Evolutionary conservation across 768 basidiomycete species (phyloP), one percentile per base, ranked within the genome.

Genomic region (Phanerochaete carnosa): DNA sequence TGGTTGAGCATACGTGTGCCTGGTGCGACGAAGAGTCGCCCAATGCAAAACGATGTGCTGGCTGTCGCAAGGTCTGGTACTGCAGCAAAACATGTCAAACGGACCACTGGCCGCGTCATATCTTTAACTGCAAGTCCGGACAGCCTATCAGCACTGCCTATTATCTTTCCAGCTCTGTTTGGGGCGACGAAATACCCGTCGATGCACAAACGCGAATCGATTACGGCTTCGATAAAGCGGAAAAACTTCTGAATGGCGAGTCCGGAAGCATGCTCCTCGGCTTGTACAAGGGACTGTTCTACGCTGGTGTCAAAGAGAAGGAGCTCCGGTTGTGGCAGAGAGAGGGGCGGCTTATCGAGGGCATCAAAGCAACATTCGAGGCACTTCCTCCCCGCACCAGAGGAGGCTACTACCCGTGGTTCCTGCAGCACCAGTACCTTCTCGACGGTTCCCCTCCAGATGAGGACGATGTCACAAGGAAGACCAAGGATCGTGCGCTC

Each of bases 351-450:
- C 65, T 79, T 45, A 57, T 70, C 0, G 63, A 73, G 28, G 73
- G 76, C 51, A 77, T 77, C 51, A 75, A 70, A 28, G 65, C 58
- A 1, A 52, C 64, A 0, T 77, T 62, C 59, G 65, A 71, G 43
- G 49, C 55, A 9, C 15, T 74, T 11, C 74, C 75, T 2, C 39
- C 53, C 12, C 1, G 26, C 19, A 13, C 9, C n/a, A 65, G 72
- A 54, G 76, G 73, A 15, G 57, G 22, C 12, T 74, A 72, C 62
- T 77, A 74, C 51, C 50, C 71, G 1, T 76, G 77, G 77, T 75
- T 78, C 56, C 62, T 75, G 39, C 26, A 72, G 35, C 73, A 78
- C 57, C 68, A 73, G 45, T 61, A 70, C 49, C 57, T 77, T 11
- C 43, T 77, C 33, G 67, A 74, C 28, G 29, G 13, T 19, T 59